Evolutionary conservation across 441 rosid genomes (phyloP).

Genomic region (Gossypium schwendimanii): DNA sequence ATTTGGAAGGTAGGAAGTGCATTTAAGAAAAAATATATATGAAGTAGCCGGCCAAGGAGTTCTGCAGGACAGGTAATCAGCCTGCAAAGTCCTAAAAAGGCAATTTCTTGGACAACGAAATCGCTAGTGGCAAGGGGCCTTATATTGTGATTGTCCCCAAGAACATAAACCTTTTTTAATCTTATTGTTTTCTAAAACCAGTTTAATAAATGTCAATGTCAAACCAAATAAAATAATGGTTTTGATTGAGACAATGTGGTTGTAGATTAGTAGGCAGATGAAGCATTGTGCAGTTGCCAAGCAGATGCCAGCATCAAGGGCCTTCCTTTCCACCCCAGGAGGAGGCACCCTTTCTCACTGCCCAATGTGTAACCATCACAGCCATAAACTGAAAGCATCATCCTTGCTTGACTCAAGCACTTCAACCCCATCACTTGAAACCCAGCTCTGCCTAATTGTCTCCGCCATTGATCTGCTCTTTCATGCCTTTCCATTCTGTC

Average conservation of each 20-base stretch:
- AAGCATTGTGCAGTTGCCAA: conserved; percentile 41
- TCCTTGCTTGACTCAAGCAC: conserved; percentile 50
- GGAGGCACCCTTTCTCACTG: conserved; percentile 48
- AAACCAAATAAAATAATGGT: background rate
- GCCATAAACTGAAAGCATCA: conserved; percentile 57
- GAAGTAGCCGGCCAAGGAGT: background rate
- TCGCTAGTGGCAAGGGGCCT: background rate
- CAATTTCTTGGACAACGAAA: background rate
- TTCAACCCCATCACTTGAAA: conserved; percentile 48
- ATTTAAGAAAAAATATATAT: background rate
- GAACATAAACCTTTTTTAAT: background rate
- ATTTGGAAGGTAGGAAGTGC: background rate
- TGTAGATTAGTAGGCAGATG: conserved; percentile 9
- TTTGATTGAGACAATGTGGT: background rate
- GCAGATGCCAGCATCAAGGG: conserved; percentile 65
- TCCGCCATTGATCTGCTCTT: conserved; percentile 64
- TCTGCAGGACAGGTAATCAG: too few relatives aligned
- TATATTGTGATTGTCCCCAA: background rate
- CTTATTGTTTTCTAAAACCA: background rate
- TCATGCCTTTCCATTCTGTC: conserved; percentile 56
- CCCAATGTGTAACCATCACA: conserved; percentile 52
- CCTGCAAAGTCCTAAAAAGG: too few relatives aligned
- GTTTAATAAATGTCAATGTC: background rate
- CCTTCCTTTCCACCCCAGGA: conserved; percentile 72
- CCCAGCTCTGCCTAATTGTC: conserved; percentile 62